Conservation (phyloP, 2,329 filamentous ascomycete genomes). For the Penicillium paneum region DNA sequence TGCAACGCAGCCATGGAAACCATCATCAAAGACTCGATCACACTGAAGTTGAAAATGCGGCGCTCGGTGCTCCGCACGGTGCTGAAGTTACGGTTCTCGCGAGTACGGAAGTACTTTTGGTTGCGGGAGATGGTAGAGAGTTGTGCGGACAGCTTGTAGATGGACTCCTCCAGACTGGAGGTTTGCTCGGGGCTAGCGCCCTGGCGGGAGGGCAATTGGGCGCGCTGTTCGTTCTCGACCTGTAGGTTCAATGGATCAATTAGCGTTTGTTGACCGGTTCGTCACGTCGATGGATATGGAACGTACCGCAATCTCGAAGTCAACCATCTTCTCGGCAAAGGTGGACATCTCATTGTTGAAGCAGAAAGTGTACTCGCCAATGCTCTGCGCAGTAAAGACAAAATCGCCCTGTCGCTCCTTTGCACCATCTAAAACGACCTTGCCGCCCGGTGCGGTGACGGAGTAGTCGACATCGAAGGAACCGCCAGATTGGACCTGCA, state of each 20-base stretch:
- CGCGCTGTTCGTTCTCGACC: constrained; percentile 86
- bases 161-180: constrained; percentile 81
- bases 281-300: background rate
- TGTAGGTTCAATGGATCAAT: constrained; percentile 36
- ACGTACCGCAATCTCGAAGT: constrained; percentile 92
- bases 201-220: constrained; percentile 81
- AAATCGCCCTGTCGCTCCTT: constrained; percentile 97
- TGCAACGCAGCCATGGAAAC: constrained; percentile 92
- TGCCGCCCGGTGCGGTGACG: constrained; percentile 77
- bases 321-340: constrained; percentile 94
- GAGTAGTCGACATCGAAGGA: constrained; percentile 96
- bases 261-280: background rate
- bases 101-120: constrained; percentile 98
- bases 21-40: constrained; percentile 89
- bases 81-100: constrained; percentile 98
- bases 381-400: constrained; percentile 86
- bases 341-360: constrained; percentile 99
- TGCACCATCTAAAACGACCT: constrained; percentile 75
- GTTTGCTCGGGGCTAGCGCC: constrained; percentile 88
- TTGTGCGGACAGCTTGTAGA: constrained; percentile 90
- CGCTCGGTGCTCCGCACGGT: constrained; percentile 94
- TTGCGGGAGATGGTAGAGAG: constrained; percentile 92
- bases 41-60: constrained; percentile 94
- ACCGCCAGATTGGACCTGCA: constrained; percentile 92
- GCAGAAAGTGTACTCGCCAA: constrained; percentile 93